Percentiles rank a stretch among this genome's conserved stretches.
phyloP scores from a whole-genome alignment of 1,284 basidiomycete genomes.

The Puccinia novopanici region DNA sequence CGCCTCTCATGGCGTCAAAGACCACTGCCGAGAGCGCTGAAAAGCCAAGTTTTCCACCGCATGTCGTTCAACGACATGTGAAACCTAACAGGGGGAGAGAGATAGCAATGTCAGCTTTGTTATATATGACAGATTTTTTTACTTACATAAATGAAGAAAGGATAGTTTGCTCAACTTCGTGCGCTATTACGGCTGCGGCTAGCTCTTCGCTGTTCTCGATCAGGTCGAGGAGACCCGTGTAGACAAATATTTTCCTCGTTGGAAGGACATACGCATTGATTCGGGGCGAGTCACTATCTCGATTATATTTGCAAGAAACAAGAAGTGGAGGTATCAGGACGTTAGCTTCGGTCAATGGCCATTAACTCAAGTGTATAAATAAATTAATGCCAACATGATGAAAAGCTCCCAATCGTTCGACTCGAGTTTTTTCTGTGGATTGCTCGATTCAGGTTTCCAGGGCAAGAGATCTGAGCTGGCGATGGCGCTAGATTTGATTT shows the following conservation, averaged over 20 bases:
- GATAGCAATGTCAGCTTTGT: too few relatives aligned
- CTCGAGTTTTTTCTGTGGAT: conserved; percentile 62
- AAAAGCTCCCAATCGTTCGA: conserved; percentile 63
- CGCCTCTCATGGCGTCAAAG: conserved; percentile 63
- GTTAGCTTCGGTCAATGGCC: neutral
- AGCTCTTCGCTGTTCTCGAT: conserved; percentile 61
- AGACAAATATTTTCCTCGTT: conserved; percentile 63
- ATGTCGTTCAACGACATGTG: conserved; percentile 63
- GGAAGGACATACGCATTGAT: conserved; percentile 64
- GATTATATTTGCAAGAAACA: conserved; percentile 58
- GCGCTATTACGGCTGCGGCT: conserved; percentile 62
- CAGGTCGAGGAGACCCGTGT: conserved; percentile 62
- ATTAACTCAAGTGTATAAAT: neutral
- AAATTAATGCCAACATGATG: conserved; percentile 56
- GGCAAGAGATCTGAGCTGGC: conserved; percentile 52
- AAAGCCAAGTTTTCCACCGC: conserved; percentile 62
- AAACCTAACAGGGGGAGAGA: conserved; percentile 49
- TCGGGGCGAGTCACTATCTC: conserved; percentile 59
- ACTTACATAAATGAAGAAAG: neutral
- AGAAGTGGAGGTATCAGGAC: conserved; percentile 53
- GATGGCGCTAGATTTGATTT: conserved; percentile 45
- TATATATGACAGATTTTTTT: neutral
- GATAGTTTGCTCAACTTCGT: conserved; percentile 59
- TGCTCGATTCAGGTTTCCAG: conserved; percentile 58
- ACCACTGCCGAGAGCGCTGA: conserved; percentile 62